Conservation (phyloP, 1,284 basidiomycete species). For the Pterulicium gracile region DNA sequence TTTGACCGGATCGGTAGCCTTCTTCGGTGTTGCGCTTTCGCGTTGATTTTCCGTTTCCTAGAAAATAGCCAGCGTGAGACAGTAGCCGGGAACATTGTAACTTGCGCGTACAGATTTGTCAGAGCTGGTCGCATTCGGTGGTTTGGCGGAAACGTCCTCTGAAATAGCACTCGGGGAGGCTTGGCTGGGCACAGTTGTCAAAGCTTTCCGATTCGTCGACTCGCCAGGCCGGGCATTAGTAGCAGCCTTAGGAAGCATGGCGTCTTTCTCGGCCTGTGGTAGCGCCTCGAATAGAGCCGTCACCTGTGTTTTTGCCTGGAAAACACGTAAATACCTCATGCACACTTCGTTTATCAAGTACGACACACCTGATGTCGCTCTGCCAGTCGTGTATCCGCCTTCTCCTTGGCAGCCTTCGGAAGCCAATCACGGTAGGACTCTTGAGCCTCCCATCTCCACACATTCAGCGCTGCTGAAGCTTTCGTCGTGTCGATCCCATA, state of each 20-base stretch:
- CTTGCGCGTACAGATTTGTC: slow-evolving; percentile 1
- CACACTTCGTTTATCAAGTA: slow-evolving; percentile 3
- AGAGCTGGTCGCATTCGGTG: neutral
- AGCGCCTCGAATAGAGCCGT: slow-evolving; percentile 41
- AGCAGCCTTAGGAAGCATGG: slow-evolving; percentile 39
- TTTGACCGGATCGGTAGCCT: slow-evolving; percentile 44
- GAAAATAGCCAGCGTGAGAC: neutral
- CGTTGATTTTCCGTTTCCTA: neutral
- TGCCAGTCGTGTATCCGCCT: slow-evolving; percentile 44
- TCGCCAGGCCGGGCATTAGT: neutral
- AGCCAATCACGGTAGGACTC: slow-evolving; percentile 49
- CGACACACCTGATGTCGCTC: slow-evolving; percentile 57
- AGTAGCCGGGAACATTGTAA: neutral
- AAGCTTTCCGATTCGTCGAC: slow-evolving; percentile 29
- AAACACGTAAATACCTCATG: slow-evolving; percentile 8
- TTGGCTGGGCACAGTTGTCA: slow-evolving; percentile 4
- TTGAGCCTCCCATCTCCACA: slow-evolving; percentile 87
- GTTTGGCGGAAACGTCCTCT: neutral
- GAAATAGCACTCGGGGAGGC: neutral
- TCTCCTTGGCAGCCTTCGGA: slow-evolving; percentile 59
- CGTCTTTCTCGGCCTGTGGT: slow-evolving; percentile 40
- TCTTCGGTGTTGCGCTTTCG: slow-evolving; percentile 27
- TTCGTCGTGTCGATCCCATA: slow-evolving; percentile 61
- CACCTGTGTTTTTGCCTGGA: slow-evolving; percentile 52
- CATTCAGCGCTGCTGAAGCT: slow-evolving; percentile 45